Percentiles rank a stretch among this genome's conserved stretches.
These are phyloP conservation scores for Quaeritorhiza haematococci DNA, from an alignment of 371 early-diverging fungal species.

Conservation along the genomic window DNA sequence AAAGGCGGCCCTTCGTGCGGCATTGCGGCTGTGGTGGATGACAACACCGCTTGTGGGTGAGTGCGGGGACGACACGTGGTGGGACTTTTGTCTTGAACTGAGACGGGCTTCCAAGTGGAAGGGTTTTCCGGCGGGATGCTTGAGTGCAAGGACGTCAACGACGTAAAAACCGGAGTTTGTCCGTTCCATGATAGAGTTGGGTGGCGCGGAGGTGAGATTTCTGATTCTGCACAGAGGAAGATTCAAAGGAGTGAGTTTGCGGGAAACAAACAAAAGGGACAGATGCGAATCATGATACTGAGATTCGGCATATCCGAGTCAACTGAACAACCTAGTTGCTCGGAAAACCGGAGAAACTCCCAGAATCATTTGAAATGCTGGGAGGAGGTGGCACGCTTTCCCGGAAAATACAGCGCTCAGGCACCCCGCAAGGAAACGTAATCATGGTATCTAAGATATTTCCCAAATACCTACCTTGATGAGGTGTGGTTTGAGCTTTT, in stretches of 20 bases:
- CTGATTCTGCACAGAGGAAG: not conserved
- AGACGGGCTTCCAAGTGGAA: conserved; percentile 32
- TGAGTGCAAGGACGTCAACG: conserved; percentile 24
- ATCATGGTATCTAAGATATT: too few species aligned
- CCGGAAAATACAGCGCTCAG: too few species aligned
- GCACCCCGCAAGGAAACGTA: too few species aligned
- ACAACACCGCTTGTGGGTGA: conserved; percentile 7
- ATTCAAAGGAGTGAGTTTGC: not conserved
- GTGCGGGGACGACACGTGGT: conserved; percentile 2
- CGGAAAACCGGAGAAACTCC: not conserved
- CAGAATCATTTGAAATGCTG: too few species aligned
- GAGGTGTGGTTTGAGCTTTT: too few species aligned
- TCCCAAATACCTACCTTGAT: too few species aligned
- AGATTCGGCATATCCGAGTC: not conserved
- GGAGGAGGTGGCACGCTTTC: too few species aligned
- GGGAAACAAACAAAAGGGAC: not conserved
- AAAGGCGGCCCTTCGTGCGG: conserved; percentile 13
- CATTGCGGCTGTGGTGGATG: conserved; percentile 4
- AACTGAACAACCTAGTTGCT: not conserved
- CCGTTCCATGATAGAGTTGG: conserved; percentile 3
- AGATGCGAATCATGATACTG: not conserved
- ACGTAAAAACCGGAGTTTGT: conserved; percentile 24
- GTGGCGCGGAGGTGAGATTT: not conserved
- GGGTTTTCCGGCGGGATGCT: conserved; percentile 30
- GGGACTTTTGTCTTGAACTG: not conserved